These are phyloP conservation scores for Drechslerella coelobrocha DNA, from an alignment of 2,329 filamentous ascomycete genomes.

Conservation along the genomic window DNA sequence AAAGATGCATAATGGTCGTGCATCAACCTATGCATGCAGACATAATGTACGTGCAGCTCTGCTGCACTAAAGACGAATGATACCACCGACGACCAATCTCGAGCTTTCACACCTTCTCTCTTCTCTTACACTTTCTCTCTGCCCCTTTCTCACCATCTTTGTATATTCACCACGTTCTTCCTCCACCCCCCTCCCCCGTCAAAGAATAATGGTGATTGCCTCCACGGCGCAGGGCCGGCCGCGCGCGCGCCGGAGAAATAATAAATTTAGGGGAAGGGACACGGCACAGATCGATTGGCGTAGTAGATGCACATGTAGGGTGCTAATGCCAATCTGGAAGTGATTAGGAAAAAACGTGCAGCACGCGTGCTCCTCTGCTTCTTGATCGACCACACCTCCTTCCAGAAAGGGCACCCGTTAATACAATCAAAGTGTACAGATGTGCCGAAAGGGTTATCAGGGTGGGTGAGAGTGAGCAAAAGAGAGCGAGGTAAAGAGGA, in stretches of 20 bases:
- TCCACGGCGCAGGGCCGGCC: constrained; percentile 26
- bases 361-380: constrained; percentile 33
- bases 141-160: neutral
- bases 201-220: constrained; percentile 5
- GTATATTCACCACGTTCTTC: too few species aligned
- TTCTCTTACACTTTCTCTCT: too few species aligned
- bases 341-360: constrained; percentile 40
- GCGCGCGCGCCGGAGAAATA: constrained; percentile 48
- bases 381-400: constrained; percentile 47
- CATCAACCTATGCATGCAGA: constrained; percentile 6
- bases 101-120: too few species aligned
- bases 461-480: too few species aligned
- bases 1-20: constrained; percentile 3
- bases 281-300: constrained; percentile 41
- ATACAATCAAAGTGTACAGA: constrained; percentile 15
- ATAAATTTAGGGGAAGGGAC: constrained; percentile 19
- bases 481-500: neutral
- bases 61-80: neutral
- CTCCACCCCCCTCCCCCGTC: too few species aligned
- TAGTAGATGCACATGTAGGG: constrained; percentile 29
- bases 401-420: constrained; percentile 28
- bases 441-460: constrained; percentile 3
- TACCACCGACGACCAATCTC: constrained; percentile 9
- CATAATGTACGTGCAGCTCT: neutral
- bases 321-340: constrained; percentile 43